These are phyloP conservation scores for Clonostachys rhizophaga DNA, from an alignment of 2,329 filamentous ascomycete species.

Conservation along the genomic window DNA sequence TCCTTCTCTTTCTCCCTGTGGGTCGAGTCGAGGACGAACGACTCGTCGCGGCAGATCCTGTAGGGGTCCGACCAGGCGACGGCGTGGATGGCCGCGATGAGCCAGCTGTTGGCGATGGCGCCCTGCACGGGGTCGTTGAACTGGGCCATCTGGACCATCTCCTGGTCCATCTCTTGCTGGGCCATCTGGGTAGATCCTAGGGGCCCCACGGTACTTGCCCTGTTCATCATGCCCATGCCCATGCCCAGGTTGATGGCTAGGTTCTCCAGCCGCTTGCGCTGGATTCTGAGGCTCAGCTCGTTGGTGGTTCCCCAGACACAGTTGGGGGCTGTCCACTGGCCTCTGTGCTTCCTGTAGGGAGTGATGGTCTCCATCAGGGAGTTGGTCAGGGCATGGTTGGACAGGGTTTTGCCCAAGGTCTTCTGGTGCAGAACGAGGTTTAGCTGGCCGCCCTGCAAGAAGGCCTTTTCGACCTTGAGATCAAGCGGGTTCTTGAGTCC, in stretches of 20 bases:
- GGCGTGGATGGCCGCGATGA: constrained; percentile 36
- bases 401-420: constrained; percentile 24
- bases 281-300: constrained; percentile 21
- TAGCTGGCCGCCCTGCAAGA: constrained; percentile 38
- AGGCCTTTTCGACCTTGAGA: constrained; percentile 29
- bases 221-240: too few relatives aligned
- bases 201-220: too few relatives aligned
- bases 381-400: constrained; percentile 30
- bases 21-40: constrained; percentile 7
- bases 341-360: constrained; percentile 23
- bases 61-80: constrained; percentile 36
- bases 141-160: constrained; percentile 9
- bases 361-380: constrained; percentile 32
- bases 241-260: too few relatives aligned
- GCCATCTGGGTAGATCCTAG: constrained; percentile 7
- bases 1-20: constrained; percentile 10
- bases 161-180: constrained; percentile 15
- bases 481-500: constrained; percentile 29
- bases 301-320: constrained; percentile 33
- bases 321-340: constrained; percentile 31
- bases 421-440: constrained; percentile 29
- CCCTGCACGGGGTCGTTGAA: constrained; percentile 39
- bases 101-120: constrained; percentile 32
- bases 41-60: constrained; percentile 26
- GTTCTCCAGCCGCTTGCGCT: constrained; percentile 22